These are phyloP conservation scores for Blumeria hordei DNA, from an alignment of 2,329 filamentous ascomycete species.

Conservation along the genomic window DNA sequence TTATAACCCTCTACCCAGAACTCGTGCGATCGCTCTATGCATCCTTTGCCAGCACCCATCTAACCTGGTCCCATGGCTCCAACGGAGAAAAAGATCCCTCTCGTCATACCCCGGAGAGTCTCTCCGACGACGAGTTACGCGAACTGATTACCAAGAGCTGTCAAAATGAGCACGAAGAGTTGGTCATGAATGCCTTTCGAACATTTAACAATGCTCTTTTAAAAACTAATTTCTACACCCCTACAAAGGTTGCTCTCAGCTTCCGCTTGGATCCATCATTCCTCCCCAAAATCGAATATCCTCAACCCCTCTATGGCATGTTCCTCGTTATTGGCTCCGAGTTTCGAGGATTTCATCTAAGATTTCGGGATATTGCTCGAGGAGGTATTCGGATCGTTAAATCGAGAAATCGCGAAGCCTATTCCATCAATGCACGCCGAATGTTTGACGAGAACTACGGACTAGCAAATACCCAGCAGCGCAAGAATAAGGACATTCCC, in stretches of 20 bases:
- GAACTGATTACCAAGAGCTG: constrained; percentile 59
- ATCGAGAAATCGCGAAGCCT: constrained; percentile 86
- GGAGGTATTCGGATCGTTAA: constrained; percentile 98
- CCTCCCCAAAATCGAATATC: constrained; percentile 77
- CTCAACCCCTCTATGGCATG: constrained; percentile 87
- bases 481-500: constrained; percentile 99
- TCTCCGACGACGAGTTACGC: constrained; percentile 50
- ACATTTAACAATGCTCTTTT: constrained; percentile 83
- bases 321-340: constrained; percentile 95
- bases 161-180: constrained; percentile 82
- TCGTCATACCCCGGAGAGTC: constrained; percentile 36
- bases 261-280: constrained; percentile 83
- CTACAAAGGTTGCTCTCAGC: constrained; percentile 91
- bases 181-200: constrained; percentile 93
- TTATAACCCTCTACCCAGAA: constrained; percentile 73
- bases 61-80: constrained; percentile 26
- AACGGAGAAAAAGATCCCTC: constrained; percentile 29
- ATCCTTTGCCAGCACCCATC: constrained; percentile 74
- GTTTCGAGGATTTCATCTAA: constrained; percentile 88
- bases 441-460: constrained; percentile 99
- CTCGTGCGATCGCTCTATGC: constrained; percentile 76
- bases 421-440: constrained; percentile 84
- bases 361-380: constrained; percentile 89
- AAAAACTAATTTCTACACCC: constrained; percentile 89
- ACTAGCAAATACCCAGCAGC: constrained; percentile 90